A percentile compares a stretch with the other conserved stretches of the same genome.
Conservation (phyloP, 2,329 filamentous ascomycete species). For the Penicillium digitatum region DNA sequence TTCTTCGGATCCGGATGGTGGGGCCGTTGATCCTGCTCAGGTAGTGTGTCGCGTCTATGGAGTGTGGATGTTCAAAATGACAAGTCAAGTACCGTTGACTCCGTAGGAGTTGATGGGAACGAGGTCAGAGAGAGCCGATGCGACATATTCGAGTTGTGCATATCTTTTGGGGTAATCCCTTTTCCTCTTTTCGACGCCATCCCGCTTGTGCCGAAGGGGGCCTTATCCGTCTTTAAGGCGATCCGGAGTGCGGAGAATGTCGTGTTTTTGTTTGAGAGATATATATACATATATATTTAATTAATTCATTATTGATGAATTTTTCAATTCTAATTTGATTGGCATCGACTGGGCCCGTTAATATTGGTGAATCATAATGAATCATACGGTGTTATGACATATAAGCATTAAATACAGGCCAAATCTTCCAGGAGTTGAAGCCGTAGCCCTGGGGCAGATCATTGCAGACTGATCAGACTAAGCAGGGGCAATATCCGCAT, state of each 20-base stretch:
- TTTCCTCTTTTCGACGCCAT: constrained; percentile 5
- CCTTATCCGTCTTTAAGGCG: constrained; percentile 3
- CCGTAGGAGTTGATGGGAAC: too few species aligned
- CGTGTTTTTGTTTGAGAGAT: neutral
- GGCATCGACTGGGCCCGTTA: neutral
- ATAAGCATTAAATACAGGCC: neutral
- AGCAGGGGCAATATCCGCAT: constrained; percentile 19
- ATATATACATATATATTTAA: too few species aligned
- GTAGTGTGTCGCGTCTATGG: neutral
- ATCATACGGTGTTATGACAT: neutral
- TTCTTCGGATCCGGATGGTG: constrained; percentile 28
- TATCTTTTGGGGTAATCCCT: neutral
- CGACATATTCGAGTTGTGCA: neutral
- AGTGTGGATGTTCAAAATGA: neutral
- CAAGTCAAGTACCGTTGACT: neutral
- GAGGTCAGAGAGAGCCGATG: neutral
- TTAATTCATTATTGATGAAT: too few species aligned
- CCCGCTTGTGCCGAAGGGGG: neutral
- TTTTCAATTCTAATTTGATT: neutral
- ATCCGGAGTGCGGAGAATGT: constrained; percentile 16
- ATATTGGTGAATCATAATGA: neutral
- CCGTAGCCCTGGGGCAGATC: constrained; percentile 22
- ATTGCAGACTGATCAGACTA: constrained; percentile 16
- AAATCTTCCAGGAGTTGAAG: neutral
- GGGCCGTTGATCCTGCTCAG: constrained; percentile 22